Evolutionary conservation across 805 yeast genomes (phyloP).

Genomic region (Candida sonorensis): DNA sequence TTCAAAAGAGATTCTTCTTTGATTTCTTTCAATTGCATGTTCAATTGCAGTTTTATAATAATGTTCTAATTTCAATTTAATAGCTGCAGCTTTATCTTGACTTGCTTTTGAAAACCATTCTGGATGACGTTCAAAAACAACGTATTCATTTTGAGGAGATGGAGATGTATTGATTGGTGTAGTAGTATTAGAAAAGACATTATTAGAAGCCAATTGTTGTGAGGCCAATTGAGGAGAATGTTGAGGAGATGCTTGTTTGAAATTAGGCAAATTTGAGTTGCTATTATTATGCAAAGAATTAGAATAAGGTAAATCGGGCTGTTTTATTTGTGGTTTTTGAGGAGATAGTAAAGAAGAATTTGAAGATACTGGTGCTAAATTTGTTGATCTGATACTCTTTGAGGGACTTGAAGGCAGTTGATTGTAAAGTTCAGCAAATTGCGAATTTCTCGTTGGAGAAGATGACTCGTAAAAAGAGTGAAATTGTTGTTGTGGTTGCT

Average conservation of each 20-base stretch:
- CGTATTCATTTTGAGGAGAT: slow-evolving; percentile 37
- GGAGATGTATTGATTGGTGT: no score
- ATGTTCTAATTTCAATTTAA: slow-evolving; percentile 75
- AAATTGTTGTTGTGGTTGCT: slow-evolving; percentile 6
- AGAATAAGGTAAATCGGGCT: slow-evolving; percentile 15
- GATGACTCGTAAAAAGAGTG: slow-evolving; percentile 17
- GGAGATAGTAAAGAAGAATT: slow-evolving; percentile 24
- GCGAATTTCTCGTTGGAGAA: slow-evolving; percentile 19
- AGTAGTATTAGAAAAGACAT: no score
- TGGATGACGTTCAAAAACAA: slow-evolving; percentile 77
- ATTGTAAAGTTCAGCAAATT: slow-evolving; percentile 14
- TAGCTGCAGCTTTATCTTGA: slow-evolving; percentile 80
- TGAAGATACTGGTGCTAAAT: slow-evolving; percentile 25
- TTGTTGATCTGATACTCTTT: slow-evolving; percentile 24
- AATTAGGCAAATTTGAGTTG: slow-evolving; percentile 19
- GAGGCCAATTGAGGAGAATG: no score
- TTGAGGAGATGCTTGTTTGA: slow-evolving; percentile 8
- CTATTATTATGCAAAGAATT: slow-evolving; percentile 22
- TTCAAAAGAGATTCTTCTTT: slow-evolving; percentile 81
- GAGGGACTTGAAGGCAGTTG: slow-evolving; percentile 31
- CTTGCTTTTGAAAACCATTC: slow-evolving; percentile 64
- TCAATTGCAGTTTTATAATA: slow-evolving; percentile 78
- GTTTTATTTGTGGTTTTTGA: slow-evolving; percentile 13
- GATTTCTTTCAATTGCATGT: slow-evolving; percentile 94
- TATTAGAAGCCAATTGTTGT: slow-evolving; percentile 1